Percentiles rank a stretch among this genome's conserved stretches.
These are phyloP conservation scores for Gyromitra esculenta DNA, from an alignment of 2,329 filamentous ascomycete species.

Conservation along the genomic window DNA sequence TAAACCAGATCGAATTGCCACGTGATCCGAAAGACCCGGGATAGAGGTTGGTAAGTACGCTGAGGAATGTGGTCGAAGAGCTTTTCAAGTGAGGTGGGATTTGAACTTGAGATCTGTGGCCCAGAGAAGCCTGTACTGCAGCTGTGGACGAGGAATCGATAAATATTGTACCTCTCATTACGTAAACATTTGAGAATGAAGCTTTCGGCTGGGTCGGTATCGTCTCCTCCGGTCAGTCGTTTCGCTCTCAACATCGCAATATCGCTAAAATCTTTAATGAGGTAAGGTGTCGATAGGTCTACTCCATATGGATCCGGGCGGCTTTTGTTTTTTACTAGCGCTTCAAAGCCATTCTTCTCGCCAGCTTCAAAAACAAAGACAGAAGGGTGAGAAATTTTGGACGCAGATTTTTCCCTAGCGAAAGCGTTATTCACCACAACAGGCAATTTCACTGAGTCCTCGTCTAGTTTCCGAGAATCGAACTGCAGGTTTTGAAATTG, in stretches of 20 bases:
- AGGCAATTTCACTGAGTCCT: slow-evolving; percentile 16
- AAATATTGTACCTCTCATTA: neutral
- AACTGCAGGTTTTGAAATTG: slow-evolving; percentile 19
- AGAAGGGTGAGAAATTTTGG: neutral
- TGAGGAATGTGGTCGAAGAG: slow-evolving; percentile 20
- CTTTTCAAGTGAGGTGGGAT: slow-evolving; percentile 8
- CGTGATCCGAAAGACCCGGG: slow-evolving; percentile 5
- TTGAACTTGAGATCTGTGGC: neutral
- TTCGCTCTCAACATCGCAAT: neutral
- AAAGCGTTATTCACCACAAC: slow-evolving; percentile 4
- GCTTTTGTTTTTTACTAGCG: neutral
- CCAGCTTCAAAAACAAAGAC: slow-evolving; percentile 26
- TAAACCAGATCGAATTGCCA: slow-evolving; percentile 23
- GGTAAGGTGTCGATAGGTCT: neutral
- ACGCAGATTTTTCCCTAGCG: neutral
- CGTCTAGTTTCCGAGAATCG: slow-evolving; percentile 20
- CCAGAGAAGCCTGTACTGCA: neutral
- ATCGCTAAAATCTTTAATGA: neutral
- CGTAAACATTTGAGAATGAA: slow-evolving; percentile 8
- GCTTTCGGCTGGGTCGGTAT: neutral
- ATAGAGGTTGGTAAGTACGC: neutral
- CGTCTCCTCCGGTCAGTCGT: neutral
- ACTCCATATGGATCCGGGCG: no score
- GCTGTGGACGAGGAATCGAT: slow-evolving; percentile 26
- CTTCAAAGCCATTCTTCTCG: slow-evolving; percentile 2